Evolutionary conservation across 2,329 filamentous ascomycete genomes (phyloP).

Genomic region (Colletotrichum neosansevieriae): DNA sequence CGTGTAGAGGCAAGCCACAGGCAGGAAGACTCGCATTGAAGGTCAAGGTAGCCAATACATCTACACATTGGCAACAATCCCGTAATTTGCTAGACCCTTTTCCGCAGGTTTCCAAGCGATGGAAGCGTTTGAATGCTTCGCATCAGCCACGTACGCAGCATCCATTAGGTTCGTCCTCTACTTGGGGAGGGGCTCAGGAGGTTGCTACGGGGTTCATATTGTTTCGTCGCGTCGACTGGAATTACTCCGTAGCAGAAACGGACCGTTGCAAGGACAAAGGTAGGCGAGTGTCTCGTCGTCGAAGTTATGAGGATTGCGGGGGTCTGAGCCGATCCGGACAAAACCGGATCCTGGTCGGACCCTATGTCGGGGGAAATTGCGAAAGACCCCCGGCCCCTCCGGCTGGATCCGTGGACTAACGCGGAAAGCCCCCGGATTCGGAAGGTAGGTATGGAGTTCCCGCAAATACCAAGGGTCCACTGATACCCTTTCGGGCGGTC

Average conservation of each 20-base stretch:
- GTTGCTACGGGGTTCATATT: background rate
- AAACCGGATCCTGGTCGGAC: slow-evolving; percentile 10
- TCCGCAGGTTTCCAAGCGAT: too few relatives aligned
- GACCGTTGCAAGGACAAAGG: background rate
- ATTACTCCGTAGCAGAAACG: background rate
- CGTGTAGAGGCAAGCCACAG: too few relatives aligned
- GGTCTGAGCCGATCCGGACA: slow-evolving; percentile 5
- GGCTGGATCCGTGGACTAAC: slow-evolving; percentile 14
- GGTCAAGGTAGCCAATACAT: too few relatives aligned
- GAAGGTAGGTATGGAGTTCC: slow-evolving; percentile 3
- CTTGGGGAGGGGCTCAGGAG: background rate
- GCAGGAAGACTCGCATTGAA: too few relatives aligned
- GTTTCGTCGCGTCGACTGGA: background rate
- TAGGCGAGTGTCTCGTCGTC: background rate
- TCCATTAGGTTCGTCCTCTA: too few relatives aligned
- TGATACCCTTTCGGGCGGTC: background rate
- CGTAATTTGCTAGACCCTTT: too few relatives aligned
- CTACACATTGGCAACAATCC: too few relatives aligned
- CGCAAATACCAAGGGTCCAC: background rate
- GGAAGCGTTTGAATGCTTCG: too few relatives aligned
- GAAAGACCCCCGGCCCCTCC: background rate
- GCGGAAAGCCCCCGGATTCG: background rate
- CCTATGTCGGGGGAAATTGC: background rate
- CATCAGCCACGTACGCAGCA: too few relatives aligned
- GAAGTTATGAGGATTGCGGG: background rate